Evolutionary conservation across 2,329 filamentous ascomycete genomes (phyloP).

Genomic region (Chaetomiaceae sp.): DNA sequence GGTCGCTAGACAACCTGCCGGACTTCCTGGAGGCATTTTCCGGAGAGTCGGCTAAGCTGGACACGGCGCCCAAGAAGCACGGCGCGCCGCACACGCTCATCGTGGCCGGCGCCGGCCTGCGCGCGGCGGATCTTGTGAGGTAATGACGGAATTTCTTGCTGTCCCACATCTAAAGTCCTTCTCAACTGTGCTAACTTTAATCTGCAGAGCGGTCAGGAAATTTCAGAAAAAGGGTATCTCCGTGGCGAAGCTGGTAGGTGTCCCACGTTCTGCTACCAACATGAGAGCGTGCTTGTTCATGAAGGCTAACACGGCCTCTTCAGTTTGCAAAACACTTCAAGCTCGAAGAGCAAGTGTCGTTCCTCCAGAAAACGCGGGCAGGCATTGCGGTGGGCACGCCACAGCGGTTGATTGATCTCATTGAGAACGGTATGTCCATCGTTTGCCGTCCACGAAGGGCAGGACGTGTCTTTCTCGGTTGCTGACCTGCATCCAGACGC

Average conservation of each 20-base stretch:
- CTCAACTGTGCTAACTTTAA: too few species aligned
- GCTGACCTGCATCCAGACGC: conserved; percentile 43
- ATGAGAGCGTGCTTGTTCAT: not conserved
- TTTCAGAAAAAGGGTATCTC: conserved; percentile 73
- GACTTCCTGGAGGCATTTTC: conserved; percentile 67
- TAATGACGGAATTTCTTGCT: conserved; percentile 27
- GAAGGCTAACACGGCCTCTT: not conserved
- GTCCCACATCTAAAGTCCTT: too few species aligned
- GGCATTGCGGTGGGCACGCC: conserved; percentile 90
- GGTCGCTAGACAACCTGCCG: conserved; percentile 67
- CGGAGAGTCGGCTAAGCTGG: conserved; percentile 50
- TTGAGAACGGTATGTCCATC: conserved; percentile 63
- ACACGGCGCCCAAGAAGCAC: conserved; percentile 59
- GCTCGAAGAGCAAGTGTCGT: conserved; percentile 74
- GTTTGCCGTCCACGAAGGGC: not conserved
- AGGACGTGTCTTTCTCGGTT: too few species aligned
- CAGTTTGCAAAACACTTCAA: conserved; percentile 97
- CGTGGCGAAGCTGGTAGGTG: conserved; percentile 69
- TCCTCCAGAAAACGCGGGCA: conserved; percentile 63
- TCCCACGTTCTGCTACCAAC: not conserved
- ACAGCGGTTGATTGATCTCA: conserved; percentile 69
- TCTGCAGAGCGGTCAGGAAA: conserved; percentile 58
- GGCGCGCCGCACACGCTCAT: conserved; percentile 81
- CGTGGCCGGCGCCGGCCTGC: conserved; percentile 74
- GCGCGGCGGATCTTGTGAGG: conserved; percentile 79